Base-by-base conservation (phyloP, 164 flowering plant species). In the Sedum album region DNA sequence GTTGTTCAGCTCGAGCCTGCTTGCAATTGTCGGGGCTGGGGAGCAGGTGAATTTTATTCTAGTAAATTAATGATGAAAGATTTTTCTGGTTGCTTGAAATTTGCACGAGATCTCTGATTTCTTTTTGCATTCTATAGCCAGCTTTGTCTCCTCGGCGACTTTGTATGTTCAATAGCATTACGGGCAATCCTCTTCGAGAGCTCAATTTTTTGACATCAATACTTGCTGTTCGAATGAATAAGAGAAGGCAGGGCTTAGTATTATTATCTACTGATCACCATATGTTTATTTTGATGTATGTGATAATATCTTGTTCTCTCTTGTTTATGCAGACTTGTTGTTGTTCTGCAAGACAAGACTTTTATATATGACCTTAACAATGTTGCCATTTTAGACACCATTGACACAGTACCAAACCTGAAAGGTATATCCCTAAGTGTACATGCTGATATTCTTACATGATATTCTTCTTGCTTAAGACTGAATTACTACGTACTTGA, bases 21-120 rank as follows among this genome's bases (percentile, higher is more conserved):
- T 93, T 60, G 92, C 97, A 69, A 81, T 90, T 68, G 97, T 93
- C 71, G 98, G 98, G 41, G 97, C 95, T 60, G 98, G 98, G 71
- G 97, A 93, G 77, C 97, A 90, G 97, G 98, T 93, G 67, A 20
- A 35, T 35, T 76, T 14, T 25, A n/a, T 1, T 21, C 15, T 25
- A 61, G 20, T 36, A 11, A 25, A 35, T 26, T 30, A 2, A 46
- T 69, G 33, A 41, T 15, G 30, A 4, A 68, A 20, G 18, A 10
- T 20, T 21, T 60, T 44, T 15, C 5, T 46, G 33, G 23, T 15
- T 31, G 46, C 31, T 17, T 23, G 28, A 8, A 20, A 28, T 14
- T 26, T 30, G 33, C 5, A 26, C 33, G 2, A 1, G 28, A 57
- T 57, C 14, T 26, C 33, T 28, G 62, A 21, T 53, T 53, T 11